Evolutionary conservation across 768 basidiomycete genomes (phyloP).

Genomic region (Amanita subjunquillea): DNA sequence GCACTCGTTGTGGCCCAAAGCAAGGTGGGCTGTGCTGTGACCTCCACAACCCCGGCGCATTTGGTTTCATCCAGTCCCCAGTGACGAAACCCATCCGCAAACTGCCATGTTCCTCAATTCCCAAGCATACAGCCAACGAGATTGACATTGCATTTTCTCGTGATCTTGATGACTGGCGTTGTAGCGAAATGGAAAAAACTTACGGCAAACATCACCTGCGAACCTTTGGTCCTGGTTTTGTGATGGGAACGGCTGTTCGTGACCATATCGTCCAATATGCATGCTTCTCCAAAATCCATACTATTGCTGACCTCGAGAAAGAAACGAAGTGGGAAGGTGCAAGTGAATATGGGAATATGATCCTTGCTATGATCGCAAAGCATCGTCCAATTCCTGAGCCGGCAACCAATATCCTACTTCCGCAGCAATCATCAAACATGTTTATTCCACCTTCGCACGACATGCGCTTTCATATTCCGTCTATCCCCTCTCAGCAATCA

Average conservation of each 20-base stretch:
- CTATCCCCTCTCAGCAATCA: not conserved
- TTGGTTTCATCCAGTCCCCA: not conserved
- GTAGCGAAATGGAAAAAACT: not conserved
- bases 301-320: not conserved
- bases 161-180: not conserved
- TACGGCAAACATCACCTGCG: not conserved
- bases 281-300: not conserved
- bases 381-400: not conserved
- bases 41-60: not conserved
- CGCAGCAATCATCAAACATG: not conserved
- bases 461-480: not conserved
- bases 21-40: not conserved
- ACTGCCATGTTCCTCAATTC: not conserved
- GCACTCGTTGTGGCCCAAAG: not conserved
- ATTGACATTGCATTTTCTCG: not conserved
- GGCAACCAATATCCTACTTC: not conserved
- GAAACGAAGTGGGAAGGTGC: slow-evolving; percentile 1
- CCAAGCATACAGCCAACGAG: not conserved
- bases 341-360: not conserved
- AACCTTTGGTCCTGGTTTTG: slow-evolving; percentile 8
- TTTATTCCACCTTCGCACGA: not conserved
- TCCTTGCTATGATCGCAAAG: slow-evolving; percentile 1
- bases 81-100: not conserved
- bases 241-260: slow-evolving; percentile 13
- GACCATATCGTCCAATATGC: not conserved